phyloP scores from a whole-genome alignment of 2,329 filamentous ascomycete species.

The Paraconiothyrium sp. region DNA sequence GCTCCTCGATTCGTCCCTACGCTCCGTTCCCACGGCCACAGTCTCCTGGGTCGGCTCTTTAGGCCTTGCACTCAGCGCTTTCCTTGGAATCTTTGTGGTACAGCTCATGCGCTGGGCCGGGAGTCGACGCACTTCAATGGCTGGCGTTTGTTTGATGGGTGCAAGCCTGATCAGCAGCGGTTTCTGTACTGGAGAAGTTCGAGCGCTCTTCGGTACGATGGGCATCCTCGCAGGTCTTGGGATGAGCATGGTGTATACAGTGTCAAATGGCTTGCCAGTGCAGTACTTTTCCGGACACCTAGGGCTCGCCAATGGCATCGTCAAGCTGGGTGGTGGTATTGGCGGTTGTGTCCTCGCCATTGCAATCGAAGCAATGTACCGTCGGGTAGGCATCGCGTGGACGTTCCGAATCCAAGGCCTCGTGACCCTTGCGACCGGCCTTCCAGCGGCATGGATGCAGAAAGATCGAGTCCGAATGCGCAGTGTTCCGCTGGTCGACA shows the following conservation, averaged over 20 bases:
- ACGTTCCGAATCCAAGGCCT: constrained; percentile 43
- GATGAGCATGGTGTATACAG: constrained; percentile 35
- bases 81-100: constrained; percentile 63
- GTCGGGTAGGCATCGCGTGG: constrained; percentile 40
- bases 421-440: constrained; percentile 33
- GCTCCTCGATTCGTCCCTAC: constrained; percentile 60
- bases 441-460: constrained; percentile 37
- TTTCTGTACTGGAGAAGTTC: constrained; percentile 58
- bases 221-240: constrained; percentile 61
- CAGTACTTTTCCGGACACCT: constrained; percentile 43
- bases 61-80: constrained; percentile 60
- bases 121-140: constrained; percentile 55
- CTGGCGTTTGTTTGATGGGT: constrained; percentile 63
- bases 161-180: constrained; percentile 59
- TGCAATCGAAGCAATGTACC: constrained; percentile 36
- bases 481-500: constrained; percentile 34
- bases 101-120: constrained; percentile 63
- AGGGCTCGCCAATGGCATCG: constrained; percentile 41
- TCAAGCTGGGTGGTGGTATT: constrained; percentile 42
- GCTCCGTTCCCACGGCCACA: constrained; percentile 57
- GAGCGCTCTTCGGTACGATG: constrained; percentile 59
- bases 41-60: constrained; percentile 69
- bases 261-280: constrained; percentile 34
- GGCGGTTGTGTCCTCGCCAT: constrained; percentile 39
- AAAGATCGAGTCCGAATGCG: constrained; percentile 36